These are phyloP conservation scores for Isatis lusitanica DNA, from an alignment of 441 rosid genomes.

Conservation along the genomic window DNA sequence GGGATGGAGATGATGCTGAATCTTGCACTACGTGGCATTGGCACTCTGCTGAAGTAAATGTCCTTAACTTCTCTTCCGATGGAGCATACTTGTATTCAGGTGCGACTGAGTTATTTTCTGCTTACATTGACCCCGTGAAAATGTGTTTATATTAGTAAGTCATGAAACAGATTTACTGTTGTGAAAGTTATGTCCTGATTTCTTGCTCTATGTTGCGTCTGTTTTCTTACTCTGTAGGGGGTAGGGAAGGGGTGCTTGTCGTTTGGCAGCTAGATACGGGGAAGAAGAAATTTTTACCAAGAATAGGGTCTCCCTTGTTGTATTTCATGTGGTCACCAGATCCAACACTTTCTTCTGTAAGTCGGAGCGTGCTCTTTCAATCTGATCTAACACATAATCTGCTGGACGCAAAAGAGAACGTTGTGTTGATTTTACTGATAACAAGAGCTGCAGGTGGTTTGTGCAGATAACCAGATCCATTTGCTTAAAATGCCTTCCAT, in stretches of 20 bases:
- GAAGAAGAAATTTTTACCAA: slow-evolving; percentile 91
- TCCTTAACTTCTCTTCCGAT: slow-evolving; percentile 85
- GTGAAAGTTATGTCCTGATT: not conserved
- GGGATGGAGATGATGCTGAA: slow-evolving; percentile 91
- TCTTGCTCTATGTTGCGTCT: slow-evolving; percentile 5
- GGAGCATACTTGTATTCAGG: slow-evolving; percentile 94
- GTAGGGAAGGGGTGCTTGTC: slow-evolving; percentile 97
- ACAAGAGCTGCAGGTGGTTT: slow-evolving; percentile 65
- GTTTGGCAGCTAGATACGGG: slow-evolving; percentile 98
- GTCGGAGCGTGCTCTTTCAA: slow-evolving; percentile 29
- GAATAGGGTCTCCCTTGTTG: slow-evolving; percentile 89
- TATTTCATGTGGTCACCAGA: slow-evolving; percentile 72
- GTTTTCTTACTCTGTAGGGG: slow-evolving; percentile 56
- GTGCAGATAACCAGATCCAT: slow-evolving; percentile 98
- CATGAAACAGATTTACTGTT: not conserved
- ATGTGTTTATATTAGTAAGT: not conserved
- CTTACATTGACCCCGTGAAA: not conserved
- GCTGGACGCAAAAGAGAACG: not conserved
- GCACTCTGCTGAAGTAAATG: slow-evolving; percentile 79
- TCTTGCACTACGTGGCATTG: slow-evolving; percentile 97
- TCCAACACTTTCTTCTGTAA: slow-evolving; percentile 87
- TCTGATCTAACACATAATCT: slow-evolving; percentile 6
- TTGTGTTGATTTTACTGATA: slow-evolving; percentile 28
- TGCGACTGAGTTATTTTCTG: slow-evolving; percentile 30
- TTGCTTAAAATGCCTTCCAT: slow-evolving; percentile 85